Base-by-base conservation (phyloP, 805 yeast genomes). In the Candida maesae region DNA sequence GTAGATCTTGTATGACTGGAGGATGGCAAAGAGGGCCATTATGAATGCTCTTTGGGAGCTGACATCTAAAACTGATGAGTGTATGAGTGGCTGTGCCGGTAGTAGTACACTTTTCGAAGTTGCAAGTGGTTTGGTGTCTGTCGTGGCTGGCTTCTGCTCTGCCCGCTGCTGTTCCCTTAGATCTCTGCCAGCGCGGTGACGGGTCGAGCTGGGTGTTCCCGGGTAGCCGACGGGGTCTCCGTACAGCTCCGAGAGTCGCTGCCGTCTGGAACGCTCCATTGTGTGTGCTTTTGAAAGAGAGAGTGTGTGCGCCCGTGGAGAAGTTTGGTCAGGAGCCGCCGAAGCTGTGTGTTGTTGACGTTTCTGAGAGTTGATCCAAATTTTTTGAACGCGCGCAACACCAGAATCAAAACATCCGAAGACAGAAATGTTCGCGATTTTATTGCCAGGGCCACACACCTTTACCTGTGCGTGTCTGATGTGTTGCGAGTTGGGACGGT, bases 1-100 rank as follows among this genome's bases (percentile, higher is more conserved):
- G 51, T 84, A 85, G 1, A 86, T 42, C 58, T 93, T 91, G 76
- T 84, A 84, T n/a, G 86, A 76, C 61, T 90, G 97, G n/a, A 91
- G 70, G 25, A 84, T 68, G 2, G 75, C 66, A 56, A 88, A 86
- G 10, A 85, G 46, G 1, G 86, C 74, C n/a, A 81, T 59, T 3
- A 79, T 71, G 41, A 86, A 72, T 26, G 79, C 61, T 45, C 96
- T 68, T 60, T 91, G 99, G 12, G 85, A 77, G 2, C 86, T 86
- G 6, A 76, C 75, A 48, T 88, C 95, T 19, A 90, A 57, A 2
- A 80, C 66, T 6, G 71, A 64, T 13, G 78, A 70, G 0, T 96
- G 86, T 31, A 91, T 78, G 31, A 84, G 63, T 3, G 81, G 50
- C 16, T 49, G 45, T 10, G 34, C 28, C 2, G 35, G 4, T 9